A percentile compares a stretch with the other conserved stretches of the same genome.
Evolutionary conservation across 2,329 filamentous ascomycete species (phyloP).

Genomic region (Penicillium crustosum): DNA sequence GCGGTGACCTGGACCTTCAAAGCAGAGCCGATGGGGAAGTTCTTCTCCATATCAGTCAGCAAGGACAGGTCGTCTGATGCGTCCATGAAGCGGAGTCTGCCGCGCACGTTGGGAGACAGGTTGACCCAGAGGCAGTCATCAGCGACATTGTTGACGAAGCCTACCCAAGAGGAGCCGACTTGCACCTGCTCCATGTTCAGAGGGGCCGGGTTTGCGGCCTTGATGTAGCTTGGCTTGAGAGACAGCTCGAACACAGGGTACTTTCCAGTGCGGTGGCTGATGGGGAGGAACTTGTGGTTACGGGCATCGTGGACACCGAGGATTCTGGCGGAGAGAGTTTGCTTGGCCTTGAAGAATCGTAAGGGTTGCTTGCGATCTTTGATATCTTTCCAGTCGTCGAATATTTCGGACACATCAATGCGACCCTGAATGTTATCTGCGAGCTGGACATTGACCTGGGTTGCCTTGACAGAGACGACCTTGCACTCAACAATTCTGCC

Average conservation of each 20-base stretch:
- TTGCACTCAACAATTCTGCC: constrained; percentile 74
- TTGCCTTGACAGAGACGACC: constrained; percentile 81
- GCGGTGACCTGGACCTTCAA: constrained; percentile 75
- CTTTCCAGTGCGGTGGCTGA: constrained; percentile 79
- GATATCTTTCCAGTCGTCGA: constrained; percentile 85
- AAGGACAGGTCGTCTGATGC: constrained; percentile 82
- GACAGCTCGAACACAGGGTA: constrained; percentile 82
- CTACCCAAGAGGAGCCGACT: constrained; percentile 69
- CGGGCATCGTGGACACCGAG: constrained; percentile 86
- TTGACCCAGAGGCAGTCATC: constrained; percentile 86
- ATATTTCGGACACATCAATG: constrained; percentile 86
- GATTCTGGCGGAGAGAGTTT: constrained; percentile 71
- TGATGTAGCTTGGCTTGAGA: constrained; percentile 64
- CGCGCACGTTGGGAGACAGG: constrained; percentile 81
- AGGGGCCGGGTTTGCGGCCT: constrained; percentile 57
- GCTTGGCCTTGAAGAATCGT: constrained; percentile 68
- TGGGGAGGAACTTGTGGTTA: constrained; percentile 86
- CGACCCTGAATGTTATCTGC: constrained; percentile 89
- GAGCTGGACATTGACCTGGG: constrained; percentile 87
- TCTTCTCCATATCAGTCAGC: constrained; percentile 70
- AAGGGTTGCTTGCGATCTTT: constrained; percentile 77
- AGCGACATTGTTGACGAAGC: constrained; percentile 86
- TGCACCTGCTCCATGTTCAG: constrained; percentile 72
- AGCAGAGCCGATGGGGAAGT: constrained; percentile 89
- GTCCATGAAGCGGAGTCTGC: constrained; percentile 78